A percentile compares a stretch with the other conserved stretches of the same genome.
Conservation (phyloP, 2,329 filamentous ascomycete species). For the Septoria petroselini region DNA sequence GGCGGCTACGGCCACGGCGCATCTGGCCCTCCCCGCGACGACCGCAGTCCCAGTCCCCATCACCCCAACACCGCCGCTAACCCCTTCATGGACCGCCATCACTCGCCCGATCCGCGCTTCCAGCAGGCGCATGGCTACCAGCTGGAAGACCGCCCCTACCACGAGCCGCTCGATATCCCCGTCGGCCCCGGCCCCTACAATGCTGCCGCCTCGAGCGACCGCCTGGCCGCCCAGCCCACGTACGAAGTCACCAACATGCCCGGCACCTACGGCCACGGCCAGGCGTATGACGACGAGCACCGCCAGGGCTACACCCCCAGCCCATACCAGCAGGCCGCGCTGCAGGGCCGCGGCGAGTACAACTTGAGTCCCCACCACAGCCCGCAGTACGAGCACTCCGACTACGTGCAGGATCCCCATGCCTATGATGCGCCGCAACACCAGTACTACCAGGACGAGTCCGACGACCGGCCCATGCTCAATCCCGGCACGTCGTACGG, state of each 20-base stretch:
- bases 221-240: constrained; percentile 78
- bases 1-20: constrained; percentile 29
- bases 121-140: constrained; percentile 79
- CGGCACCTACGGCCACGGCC: constrained; percentile 61
- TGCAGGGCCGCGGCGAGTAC: constrained; percentile 54
- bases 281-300: constrained; percentile 56
- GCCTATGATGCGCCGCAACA: constrained; percentile 38
- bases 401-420: constrained; percentile 69
- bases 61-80: too few relatives aligned
- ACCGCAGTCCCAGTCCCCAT: constrained; percentile 20
- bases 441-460: constrained; percentile 62
- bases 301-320: constrained; percentile 45
- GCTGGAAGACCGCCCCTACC: constrained; percentile 73
- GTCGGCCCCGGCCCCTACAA: constrained; percentile 53
- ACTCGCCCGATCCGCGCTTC: constrained; percentile 53
- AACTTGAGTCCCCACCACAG: constrained; percentile 69
- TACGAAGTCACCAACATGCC: constrained; percentile 69
- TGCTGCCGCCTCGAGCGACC: constrained; percentile 59
- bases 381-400: constrained; percentile 71
- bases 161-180: constrained; percentile 65
- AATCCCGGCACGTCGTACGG: constrained; percentile 60
- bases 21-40: constrained; percentile 18
- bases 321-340: constrained; percentile 41
- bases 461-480: constrained; percentile 75
- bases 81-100: constrained; percentile 28